A percentile compares a stretch with the other conserved stretches of the same genome.
phyloP scores from a whole-genome alignment of 2,329 filamentous ascomycete genomes.

The Aspergillus clavatus region DNA sequence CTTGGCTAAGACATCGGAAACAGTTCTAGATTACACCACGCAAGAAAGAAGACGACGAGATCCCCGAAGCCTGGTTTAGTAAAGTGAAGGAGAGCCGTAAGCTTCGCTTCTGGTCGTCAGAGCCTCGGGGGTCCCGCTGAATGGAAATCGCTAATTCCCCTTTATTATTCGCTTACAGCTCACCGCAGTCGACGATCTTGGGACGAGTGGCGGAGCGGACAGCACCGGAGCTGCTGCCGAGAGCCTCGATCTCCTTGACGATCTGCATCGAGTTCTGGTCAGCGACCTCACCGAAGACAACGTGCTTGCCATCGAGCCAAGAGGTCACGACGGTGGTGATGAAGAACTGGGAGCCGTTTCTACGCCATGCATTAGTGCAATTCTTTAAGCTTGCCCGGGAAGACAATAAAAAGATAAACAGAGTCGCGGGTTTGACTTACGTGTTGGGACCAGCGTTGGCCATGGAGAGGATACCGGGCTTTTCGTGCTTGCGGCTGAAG shows the following conservation, averaged over 20 bases:
- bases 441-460: slow-evolving; percentile 95
- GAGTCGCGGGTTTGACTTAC: slow-evolving; percentile 39
- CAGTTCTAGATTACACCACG: slow-evolving; percentile 29
- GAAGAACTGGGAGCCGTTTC: slow-evolving; percentile 70
- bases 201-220: slow-evolving; percentile 51
- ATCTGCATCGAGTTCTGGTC: slow-evolving; percentile 51
- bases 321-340: slow-evolving; percentile 63
- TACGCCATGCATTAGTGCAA: slow-evolving; percentile 7
- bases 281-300: slow-evolving; percentile 63
- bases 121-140: neutral
- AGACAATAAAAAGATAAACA: neutral
- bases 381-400: neutral
- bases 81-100: slow-evolving; percentile 8
- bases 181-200: slow-evolving; percentile 51
- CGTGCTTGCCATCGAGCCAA: slow-evolving; percentile 65
- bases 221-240: slow-evolving; percentile 51
- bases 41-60: slow-evolving; percentile 11
- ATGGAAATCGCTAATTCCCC: slow-evolving; percentile 4
- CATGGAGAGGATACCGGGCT: slow-evolving; percentile 82
- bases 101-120: slow-evolving; percentile 6
- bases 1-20: slow-evolving; percentile 16
- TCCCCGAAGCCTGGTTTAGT: slow-evolving; percentile 10
- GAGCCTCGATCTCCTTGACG: slow-evolving; percentile 57
- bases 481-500: slow-evolving; percentile 70
- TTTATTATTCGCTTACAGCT: slow-evolving; percentile 33